Evolutionary conservation across 164 flowering plant species (phyloP).

Genomic region (Protea cynaroides): DNA sequence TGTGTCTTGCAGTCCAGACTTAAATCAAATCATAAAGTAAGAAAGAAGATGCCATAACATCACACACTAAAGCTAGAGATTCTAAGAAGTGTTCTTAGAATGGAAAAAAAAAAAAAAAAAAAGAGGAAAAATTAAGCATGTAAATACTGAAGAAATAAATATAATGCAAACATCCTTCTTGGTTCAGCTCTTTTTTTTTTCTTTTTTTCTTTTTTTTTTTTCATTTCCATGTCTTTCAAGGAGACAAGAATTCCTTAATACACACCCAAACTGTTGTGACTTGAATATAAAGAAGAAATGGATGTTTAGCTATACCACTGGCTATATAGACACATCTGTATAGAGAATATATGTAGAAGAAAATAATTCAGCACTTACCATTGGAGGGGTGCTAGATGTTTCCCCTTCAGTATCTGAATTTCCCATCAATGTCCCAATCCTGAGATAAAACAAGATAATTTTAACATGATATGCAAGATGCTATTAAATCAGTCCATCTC

Average conservation of each 20-base stretch:
- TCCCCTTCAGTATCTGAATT: conserved; percentile 15
- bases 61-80: not conserved
- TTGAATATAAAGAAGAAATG: not conserved
- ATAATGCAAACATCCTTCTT: not conserved
- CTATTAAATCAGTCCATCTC: not conserved
- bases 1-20: conserved; percentile 1
- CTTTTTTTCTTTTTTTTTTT: no score
- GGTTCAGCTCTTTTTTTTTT: no score
- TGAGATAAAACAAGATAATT: conserved; percentile 2
- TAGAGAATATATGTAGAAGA: not conserved
- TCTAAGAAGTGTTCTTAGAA: not conserved
- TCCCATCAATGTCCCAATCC: conserved; percentile 31
- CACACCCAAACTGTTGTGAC: conserved; percentile 7
- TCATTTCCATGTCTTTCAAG: conserved; percentile 7
- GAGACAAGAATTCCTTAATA: conserved; percentile 6
- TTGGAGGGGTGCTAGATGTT: conserved; percentile 14
- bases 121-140: no score
- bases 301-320: not conserved
- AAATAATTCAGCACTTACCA: no score
- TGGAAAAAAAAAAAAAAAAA: no score
- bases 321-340: not conserved
- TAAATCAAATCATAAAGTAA: not conserved
- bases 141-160: not conserved
- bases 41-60: not conserved
- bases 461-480: not conserved